Evolutionary conservation across 2,329 filamentous ascomycete genomes (phyloP).

Genomic region (Xylogone sp.): DNA sequence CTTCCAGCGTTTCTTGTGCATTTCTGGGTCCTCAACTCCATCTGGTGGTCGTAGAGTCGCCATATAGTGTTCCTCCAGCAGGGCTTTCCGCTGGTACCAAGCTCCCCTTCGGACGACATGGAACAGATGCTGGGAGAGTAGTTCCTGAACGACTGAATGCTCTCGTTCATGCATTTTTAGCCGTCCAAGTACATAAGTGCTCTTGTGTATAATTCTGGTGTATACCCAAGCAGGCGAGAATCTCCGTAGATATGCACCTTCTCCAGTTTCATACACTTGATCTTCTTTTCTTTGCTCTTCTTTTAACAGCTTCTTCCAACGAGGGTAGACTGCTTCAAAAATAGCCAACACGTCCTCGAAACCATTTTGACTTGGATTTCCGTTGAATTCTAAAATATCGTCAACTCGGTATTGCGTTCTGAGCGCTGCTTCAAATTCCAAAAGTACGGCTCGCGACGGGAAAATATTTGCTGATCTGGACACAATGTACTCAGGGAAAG

Average conservation of each 20-base stretch:
- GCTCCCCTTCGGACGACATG: slow-evolving; percentile 79
- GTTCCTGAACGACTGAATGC: slow-evolving; percentile 67
- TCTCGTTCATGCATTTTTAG: slow-evolving; percentile 79
- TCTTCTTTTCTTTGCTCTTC: slow-evolving; percentile 79
- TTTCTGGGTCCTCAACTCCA: slow-evolving; percentile 38
- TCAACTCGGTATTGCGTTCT: slow-evolving; percentile 80
- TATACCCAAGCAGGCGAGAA: slow-evolving; percentile 93
- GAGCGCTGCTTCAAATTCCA: slow-evolving; percentile 88
- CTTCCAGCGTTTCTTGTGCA: slow-evolving; percentile 80
- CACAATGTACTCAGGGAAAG: slow-evolving; percentile 88
- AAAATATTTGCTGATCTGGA: slow-evolving; percentile 90
- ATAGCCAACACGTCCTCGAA: slow-evolving; percentile 66
- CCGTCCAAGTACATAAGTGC: slow-evolving; percentile 71
- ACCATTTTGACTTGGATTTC: slow-evolving; percentile 60
- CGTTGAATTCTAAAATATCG: slow-evolving; percentile 74
- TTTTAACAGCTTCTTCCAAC: slow-evolving; percentile 71
- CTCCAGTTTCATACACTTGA: slow-evolving; percentile 71
- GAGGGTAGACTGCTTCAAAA: slow-evolving; percentile 70
- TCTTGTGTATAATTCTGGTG: slow-evolving; percentile 89
- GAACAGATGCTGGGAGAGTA: slow-evolving; percentile 79
- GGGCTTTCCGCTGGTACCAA: slow-evolving; percentile 94
- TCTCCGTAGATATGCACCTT: slow-evolving; percentile 83
- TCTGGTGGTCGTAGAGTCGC: slow-evolving; percentile 41
- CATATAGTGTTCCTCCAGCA: slow-evolving; percentile 97
- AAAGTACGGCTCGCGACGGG: slow-evolving; percentile 63